Evolutionary conservation across 129 eudicot genomes (phyloP).

Genomic region (Solidago caesia): DNA sequence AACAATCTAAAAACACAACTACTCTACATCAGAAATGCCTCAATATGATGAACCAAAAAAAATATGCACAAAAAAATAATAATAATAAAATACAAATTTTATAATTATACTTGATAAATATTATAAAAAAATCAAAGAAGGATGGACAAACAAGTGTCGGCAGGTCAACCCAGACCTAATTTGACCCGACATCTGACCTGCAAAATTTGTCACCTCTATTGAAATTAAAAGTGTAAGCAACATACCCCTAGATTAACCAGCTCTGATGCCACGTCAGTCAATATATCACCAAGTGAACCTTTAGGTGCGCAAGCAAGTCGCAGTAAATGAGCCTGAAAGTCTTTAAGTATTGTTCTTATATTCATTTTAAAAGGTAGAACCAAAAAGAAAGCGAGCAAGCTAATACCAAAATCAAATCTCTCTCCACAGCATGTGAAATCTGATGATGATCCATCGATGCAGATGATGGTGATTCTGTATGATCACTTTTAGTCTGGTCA

Average conservation of each 20-base stretch:
- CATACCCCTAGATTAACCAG: conserved; percentile 77
- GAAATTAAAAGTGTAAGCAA: conserved; percentile 9
- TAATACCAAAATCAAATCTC: conserved; percentile 69
- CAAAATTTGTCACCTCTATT: conserved; percentile 19
- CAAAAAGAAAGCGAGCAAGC: neutral
- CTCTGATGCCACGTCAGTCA: conserved; percentile 88
- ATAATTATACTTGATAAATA: neutral
- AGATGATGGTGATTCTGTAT: conserved; percentile 47
- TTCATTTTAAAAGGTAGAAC: conserved; percentile 2
- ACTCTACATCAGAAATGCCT: conserved; percentile 21
- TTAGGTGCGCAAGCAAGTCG: conserved; percentile 91
- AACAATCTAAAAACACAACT: conserved; percentile 57
- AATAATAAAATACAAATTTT: neutral
- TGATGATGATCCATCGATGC: conserved; percentile 45
- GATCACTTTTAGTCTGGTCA: conserved; percentile 39
- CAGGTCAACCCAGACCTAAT: conserved; percentile 8
- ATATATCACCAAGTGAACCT: conserved; percentile 72
- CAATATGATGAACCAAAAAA: conserved; percentile 11
- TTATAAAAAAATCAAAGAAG: neutral
- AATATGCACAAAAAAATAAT: neutral
- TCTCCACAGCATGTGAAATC: conserved; percentile 53
- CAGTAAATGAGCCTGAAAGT: conserved; percentile 82
- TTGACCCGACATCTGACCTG: neutral
- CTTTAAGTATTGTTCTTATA: conserved; percentile 16
- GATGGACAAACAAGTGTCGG: neutral